phyloP scores from a whole-genome alignment of 495 filamentous ascomycete genomes.

The Penicillium coffeae region DNA sequence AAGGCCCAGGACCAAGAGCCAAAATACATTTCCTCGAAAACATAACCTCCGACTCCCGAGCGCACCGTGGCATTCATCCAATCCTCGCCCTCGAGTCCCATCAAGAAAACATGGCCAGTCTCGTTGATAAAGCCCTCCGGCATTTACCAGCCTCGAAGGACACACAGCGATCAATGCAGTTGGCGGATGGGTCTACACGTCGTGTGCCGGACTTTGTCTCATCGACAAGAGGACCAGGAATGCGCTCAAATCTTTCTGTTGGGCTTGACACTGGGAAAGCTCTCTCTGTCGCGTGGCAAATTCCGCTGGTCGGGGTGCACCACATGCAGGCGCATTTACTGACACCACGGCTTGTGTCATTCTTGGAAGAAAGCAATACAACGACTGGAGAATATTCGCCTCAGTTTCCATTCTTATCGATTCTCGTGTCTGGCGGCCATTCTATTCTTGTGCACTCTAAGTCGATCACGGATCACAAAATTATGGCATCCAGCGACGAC shows the following conservation, averaged over 20 bases:
- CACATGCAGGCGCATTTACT: conserved; percentile 97
- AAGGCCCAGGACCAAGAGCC: conserved; percentile 24
- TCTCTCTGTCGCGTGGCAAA: conserved; percentile 74
- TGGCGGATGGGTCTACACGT: conserved; percentile 28
- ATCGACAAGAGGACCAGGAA: conserved; percentile 86
- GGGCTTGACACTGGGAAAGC: conserved; percentile 87
- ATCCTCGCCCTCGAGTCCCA: conserved; percentile 69
- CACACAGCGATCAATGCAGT: conserved; percentile 9
- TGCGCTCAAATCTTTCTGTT: conserved; percentile 66
- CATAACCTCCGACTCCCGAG: conserved; percentile 69
- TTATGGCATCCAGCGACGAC: conserved; percentile 67
- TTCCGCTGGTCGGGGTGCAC: conserved; percentile 80
- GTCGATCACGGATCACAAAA: conserved; percentile 59
- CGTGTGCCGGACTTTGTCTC: conserved; percentile 73
- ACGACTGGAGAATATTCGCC: conserved; percentile 10
- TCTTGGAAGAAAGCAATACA: conserved; percentile 27
- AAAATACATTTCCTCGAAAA: conserved; percentile 76
- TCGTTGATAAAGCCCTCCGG: conserved; percentile 62
- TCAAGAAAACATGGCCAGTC: conserved; percentile 57
- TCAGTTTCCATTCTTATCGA: conserved; percentile 77
- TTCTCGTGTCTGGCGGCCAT: conserved; percentile 93
- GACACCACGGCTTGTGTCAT: conserved; percentile 75
- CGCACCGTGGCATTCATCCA: conserved; percentile 75
- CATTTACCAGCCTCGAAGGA: conserved; percentile 42
- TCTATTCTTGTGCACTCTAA: conserved; percentile 75